A percentile compares a stretch with the other conserved stretches of the same genome.
Conservation (phyloP, 1,284 basidiomycete species). For the Trichosporon ovoides region DNA sequence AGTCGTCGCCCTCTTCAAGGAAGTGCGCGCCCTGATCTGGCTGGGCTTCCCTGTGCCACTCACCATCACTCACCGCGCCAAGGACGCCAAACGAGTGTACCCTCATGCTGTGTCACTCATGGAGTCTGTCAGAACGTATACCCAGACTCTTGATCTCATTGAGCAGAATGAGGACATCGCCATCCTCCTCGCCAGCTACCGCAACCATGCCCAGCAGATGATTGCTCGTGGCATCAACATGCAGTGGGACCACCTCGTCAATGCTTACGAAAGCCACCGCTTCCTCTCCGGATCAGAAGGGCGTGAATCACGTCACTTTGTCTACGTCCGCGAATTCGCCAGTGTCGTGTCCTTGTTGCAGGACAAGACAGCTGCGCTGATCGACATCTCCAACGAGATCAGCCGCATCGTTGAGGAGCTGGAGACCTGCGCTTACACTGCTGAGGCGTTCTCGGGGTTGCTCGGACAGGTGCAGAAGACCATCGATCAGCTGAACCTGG, state of each 20-base stretch:
- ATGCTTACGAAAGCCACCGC: conserved; percentile 75
- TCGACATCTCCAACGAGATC: conserved; percentile 85
- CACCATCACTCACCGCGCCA: conserved; percentile 90
- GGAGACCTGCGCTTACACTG: conserved; percentile 74
- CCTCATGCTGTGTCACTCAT: conserved; percentile 96
- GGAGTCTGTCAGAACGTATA: conserved; percentile 96
- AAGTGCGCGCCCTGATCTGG: conserved; percentile 93
- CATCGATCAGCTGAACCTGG: conserved; percentile 91
- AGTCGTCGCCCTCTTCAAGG: conserved; percentile 97
- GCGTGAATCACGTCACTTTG: conserved; percentile 80
- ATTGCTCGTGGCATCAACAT: conserved; percentile 80
- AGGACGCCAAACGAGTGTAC: conserved; percentile 96
- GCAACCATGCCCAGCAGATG: conserved; percentile 85
- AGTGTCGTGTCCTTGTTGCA: conserved; percentile 82
- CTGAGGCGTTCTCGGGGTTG: conserved; percentile 72
- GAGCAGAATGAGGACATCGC: conserved; percentile 84
- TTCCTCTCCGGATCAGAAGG: conserved; percentile 64
- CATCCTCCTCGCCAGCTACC: conserved; percentile 85
- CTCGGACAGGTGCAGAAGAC: conserved; percentile 79
- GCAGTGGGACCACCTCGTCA: conserved; percentile 95
- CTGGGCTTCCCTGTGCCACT: conserved; percentile 92
- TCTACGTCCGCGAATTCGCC: conserved; percentile 92
- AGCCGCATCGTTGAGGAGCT: conserved; percentile 78
- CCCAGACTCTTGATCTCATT: conserved; percentile 85
- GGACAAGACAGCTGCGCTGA: conserved; percentile 91